A percentile compares a stretch with the other conserved stretches of the same genome.
These are phyloP conservation scores for Cladosporium sphaerospermum DNA, from an alignment of 2,329 filamentous ascomycete genomes.

Conservation along the genomic window DNA sequence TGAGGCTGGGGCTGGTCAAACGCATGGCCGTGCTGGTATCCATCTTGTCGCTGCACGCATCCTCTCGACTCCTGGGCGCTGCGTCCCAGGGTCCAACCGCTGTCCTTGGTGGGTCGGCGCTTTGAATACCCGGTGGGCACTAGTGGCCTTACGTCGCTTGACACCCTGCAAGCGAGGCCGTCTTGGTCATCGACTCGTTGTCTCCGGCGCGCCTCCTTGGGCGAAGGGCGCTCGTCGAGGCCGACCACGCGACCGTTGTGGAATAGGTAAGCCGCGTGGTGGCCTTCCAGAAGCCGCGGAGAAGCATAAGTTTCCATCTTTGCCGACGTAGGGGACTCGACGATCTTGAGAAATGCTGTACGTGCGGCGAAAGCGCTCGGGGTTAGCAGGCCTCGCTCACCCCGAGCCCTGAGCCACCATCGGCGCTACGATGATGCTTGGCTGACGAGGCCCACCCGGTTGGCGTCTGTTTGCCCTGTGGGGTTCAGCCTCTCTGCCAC, in stretches of 20 bases:
- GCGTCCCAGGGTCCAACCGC: not conserved
- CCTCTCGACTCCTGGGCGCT: not conserved
- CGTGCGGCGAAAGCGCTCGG: not conserved
- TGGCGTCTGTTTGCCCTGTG: too few relatives aligned
- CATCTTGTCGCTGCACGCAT: too few relatives aligned
- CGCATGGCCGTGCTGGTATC: too few relatives aligned
- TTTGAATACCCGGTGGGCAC: not conserved
- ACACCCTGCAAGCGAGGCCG: not conserved
- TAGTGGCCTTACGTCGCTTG: not conserved
- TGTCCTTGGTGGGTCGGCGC: not conserved
- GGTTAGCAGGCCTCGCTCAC: not conserved
- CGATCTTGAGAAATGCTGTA: not conserved
- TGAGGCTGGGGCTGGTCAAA: too few relatives aligned
- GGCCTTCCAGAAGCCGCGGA: not conserved
- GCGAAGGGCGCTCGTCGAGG: too few relatives aligned
- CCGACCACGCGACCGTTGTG: too few relatives aligned
- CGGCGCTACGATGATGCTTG: not conserved
- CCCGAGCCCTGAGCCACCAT: constrained; percentile 1
- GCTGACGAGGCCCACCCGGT: not conserved
- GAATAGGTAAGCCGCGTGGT: not conserved
- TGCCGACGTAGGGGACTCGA: not conserved
- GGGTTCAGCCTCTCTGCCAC: not conserved
- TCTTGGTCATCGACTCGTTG: not conserved
- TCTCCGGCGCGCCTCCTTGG: not conserved
- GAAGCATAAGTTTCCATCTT: not conserved